A percentile compares a stretch with the other conserved stretches of the same genome.
These are phyloP conservation scores for Psilocybe sp. DNA, from an alignment of 768 basidiomycete species.

Conservation along the genomic window DNA sequence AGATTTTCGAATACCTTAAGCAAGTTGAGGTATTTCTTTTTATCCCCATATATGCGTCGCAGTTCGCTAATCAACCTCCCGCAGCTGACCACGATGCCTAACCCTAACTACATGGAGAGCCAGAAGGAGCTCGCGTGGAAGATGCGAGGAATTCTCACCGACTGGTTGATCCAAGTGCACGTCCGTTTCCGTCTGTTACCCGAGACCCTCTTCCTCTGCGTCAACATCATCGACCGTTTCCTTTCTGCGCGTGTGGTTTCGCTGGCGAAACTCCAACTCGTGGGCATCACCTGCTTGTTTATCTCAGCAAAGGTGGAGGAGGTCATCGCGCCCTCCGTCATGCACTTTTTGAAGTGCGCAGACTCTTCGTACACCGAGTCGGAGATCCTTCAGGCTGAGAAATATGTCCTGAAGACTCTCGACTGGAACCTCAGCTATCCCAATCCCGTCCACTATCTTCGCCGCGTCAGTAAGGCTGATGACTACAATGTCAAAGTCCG, in stretches of 20 bases:
- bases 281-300: constrained; percentile 86
- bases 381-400: constrained; percentile 87
- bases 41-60: not conserved
- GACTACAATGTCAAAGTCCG: constrained; percentile 83
- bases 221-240: constrained; percentile 83
- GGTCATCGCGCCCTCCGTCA: constrained; percentile 81
- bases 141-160: constrained; percentile 85
- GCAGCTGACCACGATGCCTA: constrained; percentile 64
- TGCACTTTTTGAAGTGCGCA: constrained; percentile 76
- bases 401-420: constrained; percentile 82
- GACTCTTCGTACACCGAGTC: constrained; percentile 74
- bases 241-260: constrained; percentile 71
- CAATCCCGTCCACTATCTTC: constrained; percentile 85
- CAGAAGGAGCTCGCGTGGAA: constrained; percentile 87
- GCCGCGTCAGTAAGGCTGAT: constrained; percentile 91
- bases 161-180: constrained; percentile 94
- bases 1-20: constrained; percentile 92
- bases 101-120: constrained; percentile 78
- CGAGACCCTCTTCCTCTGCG: constrained; percentile 87
- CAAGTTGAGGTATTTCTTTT: constrained; percentile 62
- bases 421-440: constrained; percentile 86
- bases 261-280: constrained; percentile 83
- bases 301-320: constrained; percentile 92
- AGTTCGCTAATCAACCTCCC: not conserved
- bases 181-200: constrained; percentile 80